Evolutionary conservation across 1,139 yeast genomes (phyloP).

Genomic region (Lodderomyces margitis): DNA sequence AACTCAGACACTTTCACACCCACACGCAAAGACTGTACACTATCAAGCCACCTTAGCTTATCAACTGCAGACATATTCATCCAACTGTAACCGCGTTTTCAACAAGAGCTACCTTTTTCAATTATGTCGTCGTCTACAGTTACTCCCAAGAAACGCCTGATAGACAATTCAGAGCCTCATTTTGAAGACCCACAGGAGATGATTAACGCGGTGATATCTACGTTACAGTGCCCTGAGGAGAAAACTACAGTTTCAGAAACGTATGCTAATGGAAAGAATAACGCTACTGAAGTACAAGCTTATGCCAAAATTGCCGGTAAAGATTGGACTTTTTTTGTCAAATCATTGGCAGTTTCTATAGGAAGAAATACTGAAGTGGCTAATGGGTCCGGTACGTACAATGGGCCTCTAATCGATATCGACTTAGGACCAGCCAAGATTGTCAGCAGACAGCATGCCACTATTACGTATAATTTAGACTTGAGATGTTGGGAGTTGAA

Average conservation of each 20-base stretch:
- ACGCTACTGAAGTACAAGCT: slow-evolving; percentile 88
- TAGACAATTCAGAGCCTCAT: slow-evolving; percentile 19
- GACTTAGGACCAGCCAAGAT: slow-evolving; percentile 97
- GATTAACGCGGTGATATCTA: slow-evolving; percentile 52
- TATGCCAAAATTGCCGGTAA: slow-evolving; percentile 95
- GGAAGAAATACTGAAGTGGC: slow-evolving; percentile 77
- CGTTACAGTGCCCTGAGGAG: slow-evolving; percentile 48
- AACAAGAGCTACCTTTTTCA: no score
- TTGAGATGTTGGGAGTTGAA: slow-evolving; percentile 81
- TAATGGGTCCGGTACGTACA: slow-evolving; percentile 12
- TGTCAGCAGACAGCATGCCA: slow-evolving; percentile 87
- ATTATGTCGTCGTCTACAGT: slow-evolving; percentile 13
- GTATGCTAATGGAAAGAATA: slow-evolving; percentile 66
- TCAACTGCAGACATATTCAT: background rate
- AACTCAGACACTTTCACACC: background rate
- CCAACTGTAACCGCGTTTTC: no score
- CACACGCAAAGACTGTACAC: background rate
- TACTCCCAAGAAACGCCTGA: slow-evolving; percentile 32
- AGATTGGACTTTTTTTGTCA: slow-evolving; percentile 92
- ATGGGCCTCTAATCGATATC: slow-evolving; percentile 56
- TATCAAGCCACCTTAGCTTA: background rate
- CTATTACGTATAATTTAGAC: slow-evolving; percentile 72
- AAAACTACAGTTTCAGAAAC: slow-evolving; percentile 47
- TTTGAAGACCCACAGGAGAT: slow-evolving; percentile 53
- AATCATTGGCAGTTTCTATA: slow-evolving; percentile 69